Conservation (phyloP, 2,329 filamentous ascomycete species). For the Aspergillus texensis region DNA sequence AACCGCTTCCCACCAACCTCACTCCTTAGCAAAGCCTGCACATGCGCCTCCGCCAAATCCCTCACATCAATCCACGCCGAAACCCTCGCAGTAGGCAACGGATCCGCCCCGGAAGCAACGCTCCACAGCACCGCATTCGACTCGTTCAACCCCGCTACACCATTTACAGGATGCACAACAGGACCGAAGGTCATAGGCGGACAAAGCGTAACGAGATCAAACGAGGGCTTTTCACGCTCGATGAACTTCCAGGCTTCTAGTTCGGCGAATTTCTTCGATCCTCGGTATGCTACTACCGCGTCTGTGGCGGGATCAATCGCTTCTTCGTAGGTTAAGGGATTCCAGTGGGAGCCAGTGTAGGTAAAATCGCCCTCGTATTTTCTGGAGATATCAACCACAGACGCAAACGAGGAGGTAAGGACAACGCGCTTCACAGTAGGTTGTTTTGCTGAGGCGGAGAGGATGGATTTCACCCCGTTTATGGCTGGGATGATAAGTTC, state of each 20-base stretch:
- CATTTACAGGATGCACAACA: constrained; percentile 41
- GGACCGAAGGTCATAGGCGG: constrained; percentile 52
- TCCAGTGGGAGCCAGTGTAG: constrained; percentile 34
- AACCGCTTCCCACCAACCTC: constrained; percentile 39
- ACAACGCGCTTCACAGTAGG: constrained; percentile 28
- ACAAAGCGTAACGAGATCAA: constrained; percentile 49
- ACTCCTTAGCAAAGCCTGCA: constrained; percentile 41
- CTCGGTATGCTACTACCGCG: constrained; percentile 34
- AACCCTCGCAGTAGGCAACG: constrained; percentile 37
- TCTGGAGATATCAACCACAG: constrained; percentile 26
- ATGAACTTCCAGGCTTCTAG: constrained; percentile 36
- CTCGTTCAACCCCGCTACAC: constrained; percentile 43
- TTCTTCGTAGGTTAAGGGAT: constrained; percentile 34
- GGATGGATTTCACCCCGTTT: constrained; percentile 48
- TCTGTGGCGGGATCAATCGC: constrained; percentile 21
- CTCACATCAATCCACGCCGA: constrained; percentile 49
- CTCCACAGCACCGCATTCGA: constrained; percentile 48
- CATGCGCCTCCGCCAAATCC: constrained; percentile 49
- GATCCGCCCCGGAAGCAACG: constrained; percentile 35
- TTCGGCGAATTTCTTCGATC: constrained; percentile 37
- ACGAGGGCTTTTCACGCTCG: constrained; percentile 36
- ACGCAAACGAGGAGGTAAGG: constrained; percentile 35
- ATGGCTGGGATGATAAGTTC: constrained; percentile 50
- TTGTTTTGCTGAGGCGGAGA: constrained; percentile 34
- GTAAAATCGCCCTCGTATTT: constrained; percentile 22